Percentiles rank a stretch among this genome's conserved stretches.
These are phyloP conservation scores for Clathrus columnatus DNA, from an alignment of 768 basidiomycete genomes.

Conservation along the genomic window DNA sequence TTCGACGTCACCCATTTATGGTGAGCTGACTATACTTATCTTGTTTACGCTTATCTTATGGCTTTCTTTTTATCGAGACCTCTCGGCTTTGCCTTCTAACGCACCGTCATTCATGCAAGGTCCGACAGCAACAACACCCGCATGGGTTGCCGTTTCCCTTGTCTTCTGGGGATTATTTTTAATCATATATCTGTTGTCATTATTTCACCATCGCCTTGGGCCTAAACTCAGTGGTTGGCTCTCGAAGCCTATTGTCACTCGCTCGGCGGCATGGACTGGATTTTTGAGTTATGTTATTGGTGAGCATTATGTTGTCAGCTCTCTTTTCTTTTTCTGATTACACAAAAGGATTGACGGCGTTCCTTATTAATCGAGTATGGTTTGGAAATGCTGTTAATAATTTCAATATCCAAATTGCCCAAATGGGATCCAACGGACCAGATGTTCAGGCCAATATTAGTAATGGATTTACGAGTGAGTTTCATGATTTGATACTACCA, in stretches of 20 bases:
- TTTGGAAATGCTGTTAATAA: conserved; percentile 72
- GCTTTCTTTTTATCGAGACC: conserved; percentile 33
- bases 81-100: conserved; percentile 50
- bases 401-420: conserved; percentile 56
- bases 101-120: conserved; percentile 50
- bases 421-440: conserved; percentile 45
- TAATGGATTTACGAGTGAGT: conserved; percentile 70
- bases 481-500: not conserved
- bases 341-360: conserved; percentile 50
- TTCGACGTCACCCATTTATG: conserved; percentile 50
- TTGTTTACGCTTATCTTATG: not conserved
- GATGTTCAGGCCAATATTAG: conserved; percentile 52
- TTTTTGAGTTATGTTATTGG: conserved; percentile 70
- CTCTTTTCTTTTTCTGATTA: not conserved
- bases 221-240: conserved; percentile 40
- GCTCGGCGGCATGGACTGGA: conserved; percentile 63
- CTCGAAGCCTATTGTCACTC: conserved; percentile 51
- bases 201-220: conserved; percentile 56
- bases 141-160: conserved; percentile 54
- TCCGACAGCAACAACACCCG: conserved; percentile 52
- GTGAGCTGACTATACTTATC: conserved; percentile 29
- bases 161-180: conserved; percentile 54
- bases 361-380: conserved; percentile 70
- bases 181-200: conserved; percentile 52
- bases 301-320: conserved; percentile 20